phyloP scores from a whole-genome alignment of 2,329 filamentous ascomycete species.

The Penicillium thymicola region DNA sequence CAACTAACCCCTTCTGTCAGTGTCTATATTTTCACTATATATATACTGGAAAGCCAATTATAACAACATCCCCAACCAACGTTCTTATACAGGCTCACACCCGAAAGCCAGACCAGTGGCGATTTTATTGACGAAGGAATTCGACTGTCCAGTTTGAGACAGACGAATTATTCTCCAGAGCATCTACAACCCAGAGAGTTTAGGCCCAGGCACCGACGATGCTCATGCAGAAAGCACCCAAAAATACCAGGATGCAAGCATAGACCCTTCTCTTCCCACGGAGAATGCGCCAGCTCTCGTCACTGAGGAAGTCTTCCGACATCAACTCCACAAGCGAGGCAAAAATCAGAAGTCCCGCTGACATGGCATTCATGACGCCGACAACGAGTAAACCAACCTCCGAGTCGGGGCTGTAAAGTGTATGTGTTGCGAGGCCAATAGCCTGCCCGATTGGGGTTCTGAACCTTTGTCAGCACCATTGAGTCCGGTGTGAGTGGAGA shows the following conservation, averaged over 20 bases:
- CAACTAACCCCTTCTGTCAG: not conserved
- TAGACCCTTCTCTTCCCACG: slow-evolving; percentile 59
- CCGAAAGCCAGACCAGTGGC: too few relatives aligned
- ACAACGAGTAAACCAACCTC: slow-evolving; percentile 72
- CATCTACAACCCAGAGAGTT: not conserved
- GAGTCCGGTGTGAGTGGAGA: not conserved
- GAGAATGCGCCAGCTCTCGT: slow-evolving; percentile 68
- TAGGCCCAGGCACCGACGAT: slow-evolving; percentile 70
- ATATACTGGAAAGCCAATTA: not conserved
- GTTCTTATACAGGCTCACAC: not conserved
- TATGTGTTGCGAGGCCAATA: slow-evolving; percentile 71
- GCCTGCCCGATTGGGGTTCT: slow-evolving; percentile 76
- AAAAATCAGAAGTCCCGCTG: slow-evolving; percentile 71
- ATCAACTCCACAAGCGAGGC: slow-evolving; percentile 74
- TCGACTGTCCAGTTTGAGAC: not conserved
- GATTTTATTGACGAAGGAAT: not conserved
- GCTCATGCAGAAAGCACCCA: slow-evolving; percentile 67
- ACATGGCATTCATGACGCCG: slow-evolving; percentile 79
- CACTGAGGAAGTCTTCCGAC: slow-evolving; percentile 73
- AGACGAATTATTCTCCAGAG: not conserved
- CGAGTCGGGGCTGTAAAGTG: slow-evolving; percentile 69
- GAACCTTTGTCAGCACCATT: slow-evolving; percentile 1
- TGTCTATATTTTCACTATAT: not conserved
- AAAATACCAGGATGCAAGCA: slow-evolving; percentile 62
- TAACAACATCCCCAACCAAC: too few relatives aligned